A percentile compares a stretch with the other conserved stretches of the same genome.
Evolutionary conservation across 176 grass and related monocot genomes (phyloP).

Genomic region (Ensete ventricosum): DNA sequence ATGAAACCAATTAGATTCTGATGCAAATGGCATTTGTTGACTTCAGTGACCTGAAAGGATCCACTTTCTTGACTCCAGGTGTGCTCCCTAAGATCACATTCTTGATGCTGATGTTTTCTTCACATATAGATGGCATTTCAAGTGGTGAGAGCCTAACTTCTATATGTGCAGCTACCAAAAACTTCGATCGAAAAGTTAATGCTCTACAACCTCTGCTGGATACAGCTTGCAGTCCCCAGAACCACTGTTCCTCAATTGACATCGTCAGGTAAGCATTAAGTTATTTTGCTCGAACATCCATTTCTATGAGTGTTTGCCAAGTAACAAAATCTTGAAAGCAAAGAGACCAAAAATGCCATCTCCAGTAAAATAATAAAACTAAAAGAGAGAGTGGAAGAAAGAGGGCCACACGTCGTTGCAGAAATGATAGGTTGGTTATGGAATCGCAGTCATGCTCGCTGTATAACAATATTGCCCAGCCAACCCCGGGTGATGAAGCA

Average conservation of each 20-base stretch:
- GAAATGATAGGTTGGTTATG: conserved; percentile 4
- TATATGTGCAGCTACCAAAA: background rate
- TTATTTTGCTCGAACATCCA: background rate
- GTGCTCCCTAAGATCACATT: no score
- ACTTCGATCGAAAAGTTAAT: background rate
- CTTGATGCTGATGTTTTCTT: no score
- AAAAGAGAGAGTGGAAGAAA: background rate
- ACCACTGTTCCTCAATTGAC: background rate
- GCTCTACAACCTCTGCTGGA: background rate
- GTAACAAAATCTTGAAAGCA: conserved; percentile 10
- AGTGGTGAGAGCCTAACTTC: no score
- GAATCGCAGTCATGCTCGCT: background rate
- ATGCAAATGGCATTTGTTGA: background rate
- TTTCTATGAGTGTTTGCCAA: background rate
- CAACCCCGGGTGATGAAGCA: conserved; percentile 3
- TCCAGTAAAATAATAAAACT: background rate
- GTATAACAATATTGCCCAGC: background rate
- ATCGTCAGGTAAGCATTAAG: background rate
- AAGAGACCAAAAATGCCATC: background rate
- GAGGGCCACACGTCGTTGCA: conserved; percentile 7
- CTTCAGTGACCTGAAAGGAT: background rate
- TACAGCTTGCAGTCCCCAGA: background rate
- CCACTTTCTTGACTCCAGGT: background rate
- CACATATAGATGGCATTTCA: no score
- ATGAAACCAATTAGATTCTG: no score